phyloP scores from a whole-genome alignment of 306 rosid genomes.

The Cucurbita maxima region DNA sequence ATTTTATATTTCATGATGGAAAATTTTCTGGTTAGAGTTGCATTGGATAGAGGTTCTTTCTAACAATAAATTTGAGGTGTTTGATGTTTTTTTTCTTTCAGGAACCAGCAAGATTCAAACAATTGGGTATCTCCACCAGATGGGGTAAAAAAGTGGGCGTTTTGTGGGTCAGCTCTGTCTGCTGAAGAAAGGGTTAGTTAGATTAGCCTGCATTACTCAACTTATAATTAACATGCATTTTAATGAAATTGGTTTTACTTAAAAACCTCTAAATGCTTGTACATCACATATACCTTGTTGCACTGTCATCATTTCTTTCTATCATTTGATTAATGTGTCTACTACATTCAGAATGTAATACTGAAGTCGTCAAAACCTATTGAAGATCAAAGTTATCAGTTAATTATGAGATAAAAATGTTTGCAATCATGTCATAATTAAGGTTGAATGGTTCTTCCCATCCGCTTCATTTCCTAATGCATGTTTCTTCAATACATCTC shows the following conservation, averaged over 20 bases:
- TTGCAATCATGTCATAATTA: background rate
- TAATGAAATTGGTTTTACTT: background rate
- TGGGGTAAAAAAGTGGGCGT: constrained; percentile 23
- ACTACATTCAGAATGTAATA: background rate
- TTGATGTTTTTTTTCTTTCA: constrained; percentile 18
- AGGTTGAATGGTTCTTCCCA: background rate
- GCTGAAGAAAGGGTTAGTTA: constrained; percentile 54
- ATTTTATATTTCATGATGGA: background rate
- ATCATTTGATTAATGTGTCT: background rate
- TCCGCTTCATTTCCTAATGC: background rate
- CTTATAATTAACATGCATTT: background rate
- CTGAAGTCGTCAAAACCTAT: no score
- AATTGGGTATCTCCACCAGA: constrained; percentile 15
- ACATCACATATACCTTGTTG: background rate
- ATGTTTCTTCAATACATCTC: background rate
- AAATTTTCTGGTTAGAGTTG: background rate
- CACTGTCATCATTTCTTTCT: background rate
- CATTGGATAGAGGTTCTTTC: background rate
- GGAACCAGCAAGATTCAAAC: constrained; percentile 22
- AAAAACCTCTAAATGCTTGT: background rate
- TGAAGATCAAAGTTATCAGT: background rate
- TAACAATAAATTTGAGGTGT: constrained; percentile 2
- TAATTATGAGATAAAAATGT: background rate
- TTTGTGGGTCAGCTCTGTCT: constrained; percentile 85
- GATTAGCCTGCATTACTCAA: background rate